Percentiles rank a stretch among this genome's conserved stretches.
Conservation (phyloP, 148 eudicot species). For the Heliamphora exappendiculata region DNA sequence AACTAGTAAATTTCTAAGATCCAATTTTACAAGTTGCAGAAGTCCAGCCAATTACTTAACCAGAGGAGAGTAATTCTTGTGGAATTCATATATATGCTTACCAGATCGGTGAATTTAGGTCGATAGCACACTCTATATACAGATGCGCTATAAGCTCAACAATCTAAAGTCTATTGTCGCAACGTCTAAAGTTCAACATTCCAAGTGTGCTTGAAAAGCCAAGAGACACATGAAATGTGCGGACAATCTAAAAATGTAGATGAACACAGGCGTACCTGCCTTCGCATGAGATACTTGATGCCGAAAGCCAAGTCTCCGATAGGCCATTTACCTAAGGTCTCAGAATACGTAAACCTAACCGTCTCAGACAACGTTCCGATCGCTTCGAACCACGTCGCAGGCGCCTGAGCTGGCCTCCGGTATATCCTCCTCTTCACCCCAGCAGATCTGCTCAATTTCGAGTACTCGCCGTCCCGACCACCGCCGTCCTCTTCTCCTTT, state of each 20-base stretch:
- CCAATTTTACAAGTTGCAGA: neutral
- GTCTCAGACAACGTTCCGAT: slow-evolving; percentile 72
- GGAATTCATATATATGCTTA: neutral
- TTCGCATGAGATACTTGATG: slow-evolving; percentile 75
- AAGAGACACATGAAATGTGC: neutral
- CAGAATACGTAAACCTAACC: slow-evolving; percentile 76
- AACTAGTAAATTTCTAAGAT: neutral
- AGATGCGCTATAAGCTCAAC: slow-evolving; percentile 5
- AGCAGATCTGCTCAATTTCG: slow-evolving; percentile 37
- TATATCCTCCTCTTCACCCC: slow-evolving; percentile 40
- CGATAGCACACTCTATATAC: neutral
- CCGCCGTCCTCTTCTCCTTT: slow-evolving; percentile 20
- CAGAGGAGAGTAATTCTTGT: neutral
- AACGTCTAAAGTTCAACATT: neutral
- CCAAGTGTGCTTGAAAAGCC: neutral
- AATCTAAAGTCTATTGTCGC: neutral
- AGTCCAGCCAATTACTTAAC: neutral
- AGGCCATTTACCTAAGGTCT: slow-evolving; percentile 95
- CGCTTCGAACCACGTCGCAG: slow-evolving; percentile 91
- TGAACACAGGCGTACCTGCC: slow-evolving; percentile 47
- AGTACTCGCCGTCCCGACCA: slow-evolving; percentile 31
- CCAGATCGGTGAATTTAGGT: neutral
- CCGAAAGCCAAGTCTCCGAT: slow-evolving; percentile 93
- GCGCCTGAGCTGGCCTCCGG: slow-evolving; percentile 84
- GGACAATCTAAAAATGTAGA: neutral